These are phyloP conservation scores for Bryoglossum gracile DNA, from an alignment of 495 filamentous ascomycete genomes.

Conservation along the genomic window DNA sequence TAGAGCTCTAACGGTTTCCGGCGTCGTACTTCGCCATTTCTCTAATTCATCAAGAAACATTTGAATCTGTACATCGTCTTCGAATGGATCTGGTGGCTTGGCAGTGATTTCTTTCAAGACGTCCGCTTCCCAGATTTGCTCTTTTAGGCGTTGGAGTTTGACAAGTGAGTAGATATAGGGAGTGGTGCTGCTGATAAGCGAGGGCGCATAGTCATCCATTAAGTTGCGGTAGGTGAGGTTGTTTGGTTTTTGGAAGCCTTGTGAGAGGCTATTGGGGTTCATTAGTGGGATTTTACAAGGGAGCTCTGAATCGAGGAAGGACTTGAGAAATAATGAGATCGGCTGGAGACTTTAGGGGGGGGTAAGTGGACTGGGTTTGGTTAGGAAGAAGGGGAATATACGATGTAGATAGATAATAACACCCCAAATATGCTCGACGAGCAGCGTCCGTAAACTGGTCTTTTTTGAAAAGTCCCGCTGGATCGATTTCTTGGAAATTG, in stretches of 20 bases:
- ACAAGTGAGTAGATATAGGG: constrained; percentile 25
- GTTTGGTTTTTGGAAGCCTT: constrained; percentile 28
- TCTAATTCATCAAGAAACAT: constrained; percentile 18
- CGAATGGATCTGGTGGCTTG: background rate
- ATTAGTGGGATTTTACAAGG: too few species aligned
- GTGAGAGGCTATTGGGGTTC: constrained; percentile 23
- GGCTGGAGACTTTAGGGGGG: too few species aligned
- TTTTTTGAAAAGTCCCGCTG: constrained; percentile 12
- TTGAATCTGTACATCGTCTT: constrained; percentile 15
- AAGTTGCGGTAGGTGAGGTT: constrained; percentile 28
- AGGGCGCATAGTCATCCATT: constrained; percentile 25
- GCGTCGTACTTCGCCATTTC: constrained; percentile 14
- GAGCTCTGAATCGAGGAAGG: too few species aligned
- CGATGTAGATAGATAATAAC: constrained; percentile 31
- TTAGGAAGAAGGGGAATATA: too few species aligned
- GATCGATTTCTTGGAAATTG: constrained; percentile 13
- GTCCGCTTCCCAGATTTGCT: constrained; percentile 20
- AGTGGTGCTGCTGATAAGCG: constrained; percentile 13
- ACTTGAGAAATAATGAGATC: too few species aligned
- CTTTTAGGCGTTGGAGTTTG: constrained; percentile 25
- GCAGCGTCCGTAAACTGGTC: constrained; percentile 26
- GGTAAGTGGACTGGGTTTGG: too few species aligned
- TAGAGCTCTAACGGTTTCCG: constrained; percentile 15
- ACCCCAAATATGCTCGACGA: constrained; percentile 29
- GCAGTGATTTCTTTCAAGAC: background rate